These are phyloP conservation scores for Peniophora sp. DNA, from an alignment of 1,284 basidiomycete species.

Conservation along the genomic window DNA sequence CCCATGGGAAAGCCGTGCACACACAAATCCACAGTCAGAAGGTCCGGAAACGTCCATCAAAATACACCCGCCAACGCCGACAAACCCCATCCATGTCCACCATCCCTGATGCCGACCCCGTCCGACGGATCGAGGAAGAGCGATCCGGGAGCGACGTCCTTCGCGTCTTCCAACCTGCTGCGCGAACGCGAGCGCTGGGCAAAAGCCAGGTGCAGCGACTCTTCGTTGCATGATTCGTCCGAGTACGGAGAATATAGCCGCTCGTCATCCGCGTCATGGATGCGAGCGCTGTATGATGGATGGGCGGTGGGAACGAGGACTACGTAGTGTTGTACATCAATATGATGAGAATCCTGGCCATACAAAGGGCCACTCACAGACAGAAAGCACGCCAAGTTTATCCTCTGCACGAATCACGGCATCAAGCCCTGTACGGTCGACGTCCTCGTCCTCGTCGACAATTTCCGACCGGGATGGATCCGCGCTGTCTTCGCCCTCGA, in stretches of 20 bases:
- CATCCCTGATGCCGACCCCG: constrained; percentile 5
- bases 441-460: constrained; percentile 12
- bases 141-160: constrained; percentile 2
- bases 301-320: too few relatives aligned
- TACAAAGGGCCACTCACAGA: constrained; percentile 22
- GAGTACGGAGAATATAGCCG: constrained; percentile 31
- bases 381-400: constrained; percentile 38
- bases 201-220: constrained; percentile 31
- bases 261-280: constrained; percentile 17
- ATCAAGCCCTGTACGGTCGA: constrained; percentile 15
- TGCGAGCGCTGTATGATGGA: too few relatives aligned
- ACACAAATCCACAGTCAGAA: too few relatives aligned
- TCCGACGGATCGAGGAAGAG: constrained; percentile 9
- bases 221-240: constrained; percentile 33
- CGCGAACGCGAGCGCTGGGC: constrained; percentile 21
- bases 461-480: constrained; percentile 4
- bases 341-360: not conserved
- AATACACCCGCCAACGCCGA: constrained; percentile 4
- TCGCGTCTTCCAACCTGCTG: constrained; percentile 7
- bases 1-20: too few relatives aligned
- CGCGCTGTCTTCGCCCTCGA: constrained; percentile 13
- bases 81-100: not conserved
- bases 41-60: not conserved
- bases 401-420: constrained; percentile 37
- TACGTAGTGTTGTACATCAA: not conserved